Evolutionary conservation across 805 yeast species (phyloP), one percentile per base, ranked within the genome.

Genomic region (Hanseniaspora valbyensis): DNA sequence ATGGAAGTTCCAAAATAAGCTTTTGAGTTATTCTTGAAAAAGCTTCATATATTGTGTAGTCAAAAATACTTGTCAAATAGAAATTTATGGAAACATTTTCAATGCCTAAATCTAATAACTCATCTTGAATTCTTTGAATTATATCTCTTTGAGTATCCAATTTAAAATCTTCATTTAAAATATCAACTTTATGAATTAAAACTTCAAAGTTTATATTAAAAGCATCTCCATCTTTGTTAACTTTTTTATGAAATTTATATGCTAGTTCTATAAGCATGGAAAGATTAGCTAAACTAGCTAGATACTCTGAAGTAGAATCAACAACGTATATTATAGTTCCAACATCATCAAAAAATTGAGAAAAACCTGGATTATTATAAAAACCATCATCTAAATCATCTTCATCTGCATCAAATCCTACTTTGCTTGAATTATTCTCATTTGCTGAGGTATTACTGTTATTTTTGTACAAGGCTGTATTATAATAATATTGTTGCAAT

Each of bases 61-160:
- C 97, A 64, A 89, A 90, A 40, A 92, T 90, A 1, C 95, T 83
- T 1, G 98, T 92, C 58, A 87, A 71, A 64, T 92, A 92, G 65
- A 87, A 92, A 3, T 90, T 80, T 2, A 90, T 83, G 61, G 87
- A 92, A 16, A 88, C 95, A 21, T 49, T 94, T 59, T 88, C 95
- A 30, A 89, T 69, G 0, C 96, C 96, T 56, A 83, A 75, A 61
- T 89, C 97, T 52, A 83, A 70, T 34, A 92, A 71, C 61, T 89
- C 96, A 65, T 92, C 97, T 10, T 94, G 94, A 0, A 90, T 87
- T 56, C 97, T 72, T 63, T 89, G 96, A 86, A 87, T 88, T 50
- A 92, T 92, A 62, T 92, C 97, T 61, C 97, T 75, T 62, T 89
- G 96, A 10, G 96, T 92, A 63, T 92, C 98, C 46, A 87, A 73